phyloP scores from a whole-genome alignment of 1,284 basidiomycete genomes.

The Boletus sp. region DNA sequence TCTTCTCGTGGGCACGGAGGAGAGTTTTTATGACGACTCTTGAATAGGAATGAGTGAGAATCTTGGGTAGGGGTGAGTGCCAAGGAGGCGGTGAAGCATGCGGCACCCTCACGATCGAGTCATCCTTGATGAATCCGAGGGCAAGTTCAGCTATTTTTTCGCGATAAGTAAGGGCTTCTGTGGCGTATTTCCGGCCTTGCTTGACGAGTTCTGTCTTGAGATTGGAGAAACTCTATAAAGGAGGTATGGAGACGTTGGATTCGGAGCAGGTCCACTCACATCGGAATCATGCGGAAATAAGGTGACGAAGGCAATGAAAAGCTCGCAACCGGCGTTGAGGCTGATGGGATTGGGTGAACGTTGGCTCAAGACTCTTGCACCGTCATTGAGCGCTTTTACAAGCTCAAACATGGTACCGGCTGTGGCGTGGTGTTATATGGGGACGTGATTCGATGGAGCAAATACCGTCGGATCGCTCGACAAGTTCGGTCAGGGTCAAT shows the following conservation, averaged over 20 bases:
- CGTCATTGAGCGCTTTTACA: conserved; percentile 75
- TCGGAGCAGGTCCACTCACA: conserved; percentile 42
- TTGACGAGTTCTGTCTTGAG: conserved; percentile 78
- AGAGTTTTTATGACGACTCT: conserved; percentile 94
- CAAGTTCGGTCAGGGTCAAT: conserved; percentile 73
- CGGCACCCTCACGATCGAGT: conserved; percentile 68
- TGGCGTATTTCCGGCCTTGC: conserved; percentile 74
- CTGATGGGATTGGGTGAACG: conserved; percentile 78
- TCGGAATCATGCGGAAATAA: conserved; percentile 79
- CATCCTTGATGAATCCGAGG: conserved; percentile 91
- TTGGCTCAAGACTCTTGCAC: conserved; percentile 62
- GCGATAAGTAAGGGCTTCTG: conserved; percentile 81
- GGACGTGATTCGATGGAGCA: conserved; percentile 1
- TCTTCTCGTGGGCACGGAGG: conserved; percentile 82
- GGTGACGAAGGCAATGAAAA: conserved; percentile 87
- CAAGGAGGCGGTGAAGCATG: conserved; percentile 13
- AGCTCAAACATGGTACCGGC: conserved; percentile 91
- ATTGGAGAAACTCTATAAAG: conserved; percentile 66
- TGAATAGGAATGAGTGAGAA: conserved; percentile 94
- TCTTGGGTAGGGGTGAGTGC: conserved; percentile 46
- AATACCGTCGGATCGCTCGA: conserved; percentile 68
- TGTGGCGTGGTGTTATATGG: conserved; percentile 21
- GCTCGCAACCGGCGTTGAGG: conserved; percentile 83
- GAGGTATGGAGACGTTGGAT: conserved; percentile 13
- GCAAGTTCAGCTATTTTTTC: conserved; percentile 89